Evolutionary conservation across 1,139 yeast species (phyloP), one percentile per base, ranked within the genome.

Genomic region (Yamadazyma jaroonii): DNA sequence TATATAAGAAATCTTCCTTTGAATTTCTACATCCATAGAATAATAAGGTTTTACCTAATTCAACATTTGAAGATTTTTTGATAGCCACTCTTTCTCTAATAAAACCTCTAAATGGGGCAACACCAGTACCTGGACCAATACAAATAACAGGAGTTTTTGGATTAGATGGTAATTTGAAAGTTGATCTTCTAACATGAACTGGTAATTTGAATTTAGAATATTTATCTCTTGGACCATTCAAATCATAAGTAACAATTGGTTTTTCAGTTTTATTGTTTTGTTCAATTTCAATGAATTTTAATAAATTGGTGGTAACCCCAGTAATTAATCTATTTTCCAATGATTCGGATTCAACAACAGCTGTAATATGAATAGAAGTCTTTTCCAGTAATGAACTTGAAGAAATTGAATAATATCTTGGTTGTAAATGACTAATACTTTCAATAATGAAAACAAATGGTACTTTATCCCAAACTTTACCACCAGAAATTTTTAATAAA

Each of bases 91-190:
- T 82, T 61, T 89, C 97, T 62, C 95, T 81, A 30, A 92, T 64
- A 49, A 92, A 89, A 2, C 95, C 97, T 64, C 97, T 83, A 69
- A 92, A 84, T 44, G 98, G 98, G 9, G 98, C 97, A 40, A 92
- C 92, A 58, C 98, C 98, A 6, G 98, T 92, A 48, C 98, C 98
- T 34, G 98, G 97, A 27, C 98, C 98, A 57, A 92, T 76, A 84
- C 90, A 79, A 51, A 92, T 87, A 25, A 92, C 76, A 7, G 98
- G 97, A 32, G 84, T 80, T 11, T 77, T 62, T 23, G 95, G 83
- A 56, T 87, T 87, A 11, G 89, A 72, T n/a, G 98, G 98, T 47
- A 92, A 74, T 69, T 88, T 90, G 70, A 92, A 92, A 40, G 94
- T 86, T 7, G 97, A 89, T 64, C 94, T 88, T 66, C 98, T 85